These are phyloP conservation scores for Candida cerambycidarum DNA, from an alignment of 805 yeast genomes.

Conservation along the genomic window DNA sequence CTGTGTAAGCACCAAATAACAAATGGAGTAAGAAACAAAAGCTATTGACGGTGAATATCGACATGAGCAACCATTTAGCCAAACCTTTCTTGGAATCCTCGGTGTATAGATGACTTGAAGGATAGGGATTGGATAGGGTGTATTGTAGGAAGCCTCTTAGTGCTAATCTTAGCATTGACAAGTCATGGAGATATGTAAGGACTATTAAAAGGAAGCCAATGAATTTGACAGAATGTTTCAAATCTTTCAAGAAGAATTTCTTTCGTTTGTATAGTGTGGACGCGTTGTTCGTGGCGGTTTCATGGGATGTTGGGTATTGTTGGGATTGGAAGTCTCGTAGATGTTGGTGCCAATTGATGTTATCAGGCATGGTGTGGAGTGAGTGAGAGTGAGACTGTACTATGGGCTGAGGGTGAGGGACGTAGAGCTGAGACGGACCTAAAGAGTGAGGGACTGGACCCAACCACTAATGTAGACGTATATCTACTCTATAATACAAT, in stretches of 20 bases:
- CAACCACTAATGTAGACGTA: too few relatives aligned
- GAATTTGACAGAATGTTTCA: conserved; percentile 32
- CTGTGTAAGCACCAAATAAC: conserved; percentile 24
- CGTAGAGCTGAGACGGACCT: too few relatives aligned
- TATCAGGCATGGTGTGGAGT: neutral
- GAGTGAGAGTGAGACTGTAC: conserved; percentile 7
- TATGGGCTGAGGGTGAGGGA: too few relatives aligned
- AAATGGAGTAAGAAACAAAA: conserved; percentile 27
- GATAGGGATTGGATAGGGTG: conserved; percentile 29
- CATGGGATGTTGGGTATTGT: conserved; percentile 35
- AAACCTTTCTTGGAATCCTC: conserved; percentile 30
- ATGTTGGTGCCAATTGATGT: conserved; percentile 17
- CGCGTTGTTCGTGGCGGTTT: conserved; percentile 42
- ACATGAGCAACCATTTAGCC: conserved; percentile 26
- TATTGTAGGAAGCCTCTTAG: conserved; percentile 29
- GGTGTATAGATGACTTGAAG: conserved; percentile 15
- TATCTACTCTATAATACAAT: conserved; percentile 1
- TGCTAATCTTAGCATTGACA: conserved; percentile 32
- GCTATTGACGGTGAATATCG: conserved; percentile 23
- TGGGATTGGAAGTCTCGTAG: conserved; percentile 28
- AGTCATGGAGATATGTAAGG: conserved; percentile 42
- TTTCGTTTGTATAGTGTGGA: conserved; percentile 43
- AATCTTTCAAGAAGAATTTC: conserved; percentile 36
- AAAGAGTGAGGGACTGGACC: too few relatives aligned
- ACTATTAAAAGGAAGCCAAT: conserved; percentile 37